Conservation (phyloP, 352 stramenopile species). For the Globisporangium mamillatum region DNA sequence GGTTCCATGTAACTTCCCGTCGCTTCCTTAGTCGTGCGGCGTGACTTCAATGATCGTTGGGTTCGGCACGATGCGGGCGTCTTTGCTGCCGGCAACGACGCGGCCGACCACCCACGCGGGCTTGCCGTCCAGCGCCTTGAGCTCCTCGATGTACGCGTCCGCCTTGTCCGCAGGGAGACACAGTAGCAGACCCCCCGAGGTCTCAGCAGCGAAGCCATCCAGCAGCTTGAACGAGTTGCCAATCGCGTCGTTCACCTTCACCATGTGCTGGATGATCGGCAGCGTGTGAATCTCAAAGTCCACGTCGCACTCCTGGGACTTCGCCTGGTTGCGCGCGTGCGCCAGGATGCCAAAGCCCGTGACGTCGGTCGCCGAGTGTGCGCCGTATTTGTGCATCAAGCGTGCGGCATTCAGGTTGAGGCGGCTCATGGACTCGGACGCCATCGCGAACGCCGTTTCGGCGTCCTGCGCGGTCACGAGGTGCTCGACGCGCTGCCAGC, state of each 20-base stretch:
- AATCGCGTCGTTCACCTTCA: slow-evolving; percentile 83
- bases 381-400: slow-evolving; percentile 91
- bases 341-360: slow-evolving; percentile 95
- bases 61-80: slow-evolving; percentile 54
- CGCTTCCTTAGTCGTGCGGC: slow-evolving; percentile 29
- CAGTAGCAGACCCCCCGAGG: slow-evolving; percentile 92
- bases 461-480: slow-evolving; percentile 63
- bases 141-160: slow-evolving; percentile 82
- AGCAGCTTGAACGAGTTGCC: slow-evolving; percentile 92
- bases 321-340: slow-evolving; percentile 92
- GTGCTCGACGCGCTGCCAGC: slow-evolving; percentile 73
- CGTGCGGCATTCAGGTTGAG: slow-evolving; percentile 90
- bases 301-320: slow-evolving; percentile 88
- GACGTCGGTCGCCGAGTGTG: slow-evolving; percentile 93
- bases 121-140: slow-evolving; percentile 86
- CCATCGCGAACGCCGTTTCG: slow-evolving; percentile 89
- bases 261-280: slow-evolving; percentile 90
- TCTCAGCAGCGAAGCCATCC: slow-evolving; percentile 92
- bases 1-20: not conserved
- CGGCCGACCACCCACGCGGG: slow-evolving; percentile 92
- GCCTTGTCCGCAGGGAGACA: slow-evolving; percentile 86
- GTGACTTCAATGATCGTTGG: slow-evolving; percentile 58
- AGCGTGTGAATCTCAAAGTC: slow-evolving; percentile 93
- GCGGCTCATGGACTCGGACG: slow-evolving; percentile 92
- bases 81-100: slow-evolving; percentile 73